Percentiles rank a stretch among this genome's conserved stretches.
Conservation (phyloP, 208 protist genomes). For the Acanthamoeba royreba region DNA sequence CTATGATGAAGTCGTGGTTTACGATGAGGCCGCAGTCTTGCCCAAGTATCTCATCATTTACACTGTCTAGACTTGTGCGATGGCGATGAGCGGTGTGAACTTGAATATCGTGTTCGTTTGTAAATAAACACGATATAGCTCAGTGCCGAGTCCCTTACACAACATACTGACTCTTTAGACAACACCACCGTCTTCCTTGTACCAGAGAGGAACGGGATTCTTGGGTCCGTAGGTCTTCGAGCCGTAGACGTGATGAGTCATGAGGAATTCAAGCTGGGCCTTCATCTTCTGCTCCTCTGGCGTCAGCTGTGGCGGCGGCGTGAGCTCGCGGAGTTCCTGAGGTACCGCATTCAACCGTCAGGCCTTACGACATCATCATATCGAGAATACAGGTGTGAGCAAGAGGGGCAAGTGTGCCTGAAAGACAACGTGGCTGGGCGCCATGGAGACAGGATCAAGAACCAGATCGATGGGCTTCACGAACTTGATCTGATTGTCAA, state of each 20-base stretch:
- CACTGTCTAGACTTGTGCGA: no score
- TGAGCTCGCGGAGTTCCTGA: not conserved
- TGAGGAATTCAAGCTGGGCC: not conserved
- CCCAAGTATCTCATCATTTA: not conserved
- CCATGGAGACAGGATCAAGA: not conserved
- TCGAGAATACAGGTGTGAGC: not conserved
- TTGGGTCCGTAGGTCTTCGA: not conserved
- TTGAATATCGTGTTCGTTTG: no score
- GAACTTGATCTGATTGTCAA: slow-evolving; percentile 20
- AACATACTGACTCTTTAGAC: not conserved
- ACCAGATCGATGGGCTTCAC: not conserved
- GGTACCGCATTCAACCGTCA: not conserved
- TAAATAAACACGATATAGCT: no score
- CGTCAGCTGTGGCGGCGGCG: not conserved
- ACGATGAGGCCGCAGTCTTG: not conserved
- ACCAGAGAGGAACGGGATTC: not conserved
- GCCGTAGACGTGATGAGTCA: not conserved
- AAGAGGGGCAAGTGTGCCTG: not conserved
- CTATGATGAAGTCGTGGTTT: slow-evolving; percentile 1
- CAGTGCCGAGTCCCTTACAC: no score
- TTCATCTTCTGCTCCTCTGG: not conserved
- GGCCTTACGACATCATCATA: no score
- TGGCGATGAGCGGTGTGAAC: no score
- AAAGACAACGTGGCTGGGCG: not conserved
- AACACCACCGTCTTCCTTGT: slow-evolving; percentile 2